Evolutionary conservation across 352 stramenopile species (phyloP).

Genomic region (Pythium myriotylum): DNA sequence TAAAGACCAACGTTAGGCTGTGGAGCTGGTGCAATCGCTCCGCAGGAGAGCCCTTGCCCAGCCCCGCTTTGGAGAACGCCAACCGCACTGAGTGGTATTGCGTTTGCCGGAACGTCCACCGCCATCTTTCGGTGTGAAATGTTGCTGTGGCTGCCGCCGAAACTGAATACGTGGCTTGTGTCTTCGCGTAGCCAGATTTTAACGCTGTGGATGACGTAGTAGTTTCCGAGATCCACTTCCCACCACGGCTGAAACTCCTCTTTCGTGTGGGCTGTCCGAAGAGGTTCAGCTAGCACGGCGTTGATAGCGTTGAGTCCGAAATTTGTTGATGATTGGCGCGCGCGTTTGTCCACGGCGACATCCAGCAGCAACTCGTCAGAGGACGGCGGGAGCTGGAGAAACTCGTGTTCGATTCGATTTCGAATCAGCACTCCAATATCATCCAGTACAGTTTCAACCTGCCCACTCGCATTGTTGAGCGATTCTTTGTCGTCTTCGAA

Average conservation of each 20-base stretch:
- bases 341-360: slow-evolving; percentile 29
- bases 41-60: slow-evolving; percentile 5
- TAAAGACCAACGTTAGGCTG: slow-evolving; percentile 36
- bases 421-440: slow-evolving; percentile 30
- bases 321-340: slow-evolving; percentile 35
- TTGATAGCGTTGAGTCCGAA: slow-evolving; percentile 29
- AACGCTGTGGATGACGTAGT: slow-evolving; percentile 35
- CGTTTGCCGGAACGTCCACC: slow-evolving; percentile 12
- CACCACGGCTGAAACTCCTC: slow-evolving; percentile 37
- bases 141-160: slow-evolving; percentile 1
- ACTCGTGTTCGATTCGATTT: slow-evolving; percentile 11
- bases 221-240: slow-evolving; percentile 39
- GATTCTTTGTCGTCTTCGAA: slow-evolving; percentile 29
- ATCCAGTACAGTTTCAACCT: slow-evolving; percentile 15
- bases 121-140: slow-evolving; percentile 12
- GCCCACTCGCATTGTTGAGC: background rate
- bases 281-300: slow-evolving; percentile 15
- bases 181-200: slow-evolving; percentile 36
- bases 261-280: slow-evolving; percentile 31
- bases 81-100: slow-evolving; percentile 16
- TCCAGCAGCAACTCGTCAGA: slow-evolving; percentile 27
- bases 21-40: slow-evolving; percentile 8
- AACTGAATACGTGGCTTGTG: slow-evolving; percentile 16
- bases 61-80: slow-evolving; percentile 19
- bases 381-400: slow-evolving; percentile 10